Base-by-base conservation (phyloP, 2,329 filamentous ascomycete genomes). In the Scorias spongiosa region DNA sequence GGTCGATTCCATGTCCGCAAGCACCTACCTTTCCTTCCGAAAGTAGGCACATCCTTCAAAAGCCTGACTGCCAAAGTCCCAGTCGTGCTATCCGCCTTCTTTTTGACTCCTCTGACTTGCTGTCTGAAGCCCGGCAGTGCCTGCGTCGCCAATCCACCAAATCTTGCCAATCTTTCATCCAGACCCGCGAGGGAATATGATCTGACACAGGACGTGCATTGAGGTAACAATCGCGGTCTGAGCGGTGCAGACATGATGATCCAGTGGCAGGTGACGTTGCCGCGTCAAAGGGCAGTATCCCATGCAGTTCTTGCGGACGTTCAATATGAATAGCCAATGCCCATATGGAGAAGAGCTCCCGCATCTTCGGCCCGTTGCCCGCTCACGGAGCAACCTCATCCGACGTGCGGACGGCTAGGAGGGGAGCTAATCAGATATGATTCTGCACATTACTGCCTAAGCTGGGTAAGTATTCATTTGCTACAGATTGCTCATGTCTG, bases 31-130 rank as follows among this genome's bases (percentile, higher is more conserved):
- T 61, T 61, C 45, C 57, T 58, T 39, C 74, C 74, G 56, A 68
- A 75, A n/a, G 63, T 64, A 42, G 66, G 64, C 34, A 75, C 62
- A 54, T 75, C 68, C 54, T 70, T 64, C 32, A 70, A 57, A 44
- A 77, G 62, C 51, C 69, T 66, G 28, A 74, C 72, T 28, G 68
- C 65, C 34, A 75, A 64, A 42, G 58, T 61, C 40, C 44, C 51
- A 11, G 51, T 49, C 9, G 48, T 50, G 43, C 55, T 56, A 42
- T 53, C 53, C 41, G 55, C 43, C 51, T 58, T 63, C 49, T 62
- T 61, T 52, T 63, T 62, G 12, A 15, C 32, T 42, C 58, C 56
- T 46, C 60, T 51, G 46, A 57, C 45, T 41, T 61, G 59, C 46
- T 60, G 58, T 41, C 50, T 40, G 10, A 47, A 15, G 44, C 45